Base-by-base conservation (phyloP, 768 basidiomycete species). In the Pholiota microspora region DNA sequence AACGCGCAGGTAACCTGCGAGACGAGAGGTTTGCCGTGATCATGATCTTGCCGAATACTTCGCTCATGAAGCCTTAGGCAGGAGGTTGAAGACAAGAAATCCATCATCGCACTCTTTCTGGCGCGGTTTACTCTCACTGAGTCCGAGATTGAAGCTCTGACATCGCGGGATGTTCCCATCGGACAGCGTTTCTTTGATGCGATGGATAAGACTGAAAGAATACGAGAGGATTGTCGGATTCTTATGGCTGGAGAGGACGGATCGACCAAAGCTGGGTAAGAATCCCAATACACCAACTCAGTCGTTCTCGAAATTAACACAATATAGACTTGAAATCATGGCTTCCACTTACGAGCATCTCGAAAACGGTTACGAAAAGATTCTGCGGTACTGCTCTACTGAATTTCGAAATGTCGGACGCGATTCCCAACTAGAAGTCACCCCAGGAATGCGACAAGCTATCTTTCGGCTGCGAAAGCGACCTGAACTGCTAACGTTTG, bases 321-420 rank as follows among this genome's bases (percentile, higher is more conserved):
- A 31, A 7, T 54, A 15, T 59, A 97, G 95, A 2, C 71, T 92
- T 42, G 96, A 98, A 64, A 92, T 98, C 55, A 92, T 98, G 84
- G 74, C 87, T 0, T 76, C 84, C 7, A 97, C 92, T 0, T 85
- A 88, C 0, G 76, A 84, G 7, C 80, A 92, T 57, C 83, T 98
- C 42, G 94, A 98, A 66, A 85, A 89, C 59, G 95, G 87, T 2
- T 95, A 91, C 69, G 85, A 91, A 55, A 98, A 97, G 72, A 83
- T 95, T 36, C 78, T 88, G 53, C 85, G 93, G 23, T 95, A 89
- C 84, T 83, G 86, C 67, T 80, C 85, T 0, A 86, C 88, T 64
- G 91, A 96, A 67, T 94, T 97, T 65, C 80, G 90, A 8, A 82
- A 85, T 58, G 82, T 89, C 59, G 88, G 86, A 5, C 79, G 84